Evolutionary conservation across 1,284 basidiomycete species (phyloP).

Genomic region (Cystobasidiaceae sp.): DNA sequence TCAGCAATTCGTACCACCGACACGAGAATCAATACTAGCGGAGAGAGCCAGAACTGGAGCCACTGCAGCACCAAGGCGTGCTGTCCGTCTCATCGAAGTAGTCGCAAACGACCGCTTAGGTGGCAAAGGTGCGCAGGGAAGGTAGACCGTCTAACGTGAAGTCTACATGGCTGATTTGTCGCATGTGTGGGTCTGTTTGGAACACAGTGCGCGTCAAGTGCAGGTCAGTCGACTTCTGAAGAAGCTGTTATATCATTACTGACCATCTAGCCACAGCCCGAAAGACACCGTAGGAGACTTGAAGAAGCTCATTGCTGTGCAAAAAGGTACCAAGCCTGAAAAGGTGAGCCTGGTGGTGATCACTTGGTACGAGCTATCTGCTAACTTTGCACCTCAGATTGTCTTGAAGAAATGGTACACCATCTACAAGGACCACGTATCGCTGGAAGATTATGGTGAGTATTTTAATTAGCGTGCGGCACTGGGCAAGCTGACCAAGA

Average conservation of each 20-base stretch:
- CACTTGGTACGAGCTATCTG: neutral
- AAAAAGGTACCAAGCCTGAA: slow-evolving; percentile 74
- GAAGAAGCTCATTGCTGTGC: slow-evolving; percentile 93
- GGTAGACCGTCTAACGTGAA: neutral
- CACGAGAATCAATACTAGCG: slow-evolving; percentile 17
- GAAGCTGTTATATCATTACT: neutral
- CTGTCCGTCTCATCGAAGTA: slow-evolving; percentile 58
- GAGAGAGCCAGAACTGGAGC: slow-evolving; percentile 19
- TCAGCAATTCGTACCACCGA: slow-evolving; percentile 27
- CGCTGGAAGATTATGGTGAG: slow-evolving; percentile 73
- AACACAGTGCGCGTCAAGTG: slow-evolving; percentile 72
- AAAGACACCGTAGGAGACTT: slow-evolving; percentile 95
- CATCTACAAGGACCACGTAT: slow-evolving; percentile 78
- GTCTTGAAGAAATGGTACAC: slow-evolving; percentile 97
- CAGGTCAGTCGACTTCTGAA: slow-evolving; percentile 36
- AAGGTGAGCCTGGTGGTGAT: slow-evolving; percentile 42
- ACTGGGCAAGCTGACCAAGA: neutral
- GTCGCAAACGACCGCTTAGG: slow-evolving; percentile 96
- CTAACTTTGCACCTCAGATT: slow-evolving; percentile 57
- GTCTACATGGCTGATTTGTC: neutral
- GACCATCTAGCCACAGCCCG: slow-evolving; percentile 59
- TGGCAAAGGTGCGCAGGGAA: slow-evolving; percentile 66
- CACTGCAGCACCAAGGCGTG: slow-evolving; percentile 3
- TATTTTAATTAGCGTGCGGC: slow-evolving; percentile 57
- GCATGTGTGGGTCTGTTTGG: neutral